These are phyloP conservation scores for Pulveroboletus sp. DNA, from an alignment of 768 basidiomycete genomes.

Conservation along the genomic window DNA sequence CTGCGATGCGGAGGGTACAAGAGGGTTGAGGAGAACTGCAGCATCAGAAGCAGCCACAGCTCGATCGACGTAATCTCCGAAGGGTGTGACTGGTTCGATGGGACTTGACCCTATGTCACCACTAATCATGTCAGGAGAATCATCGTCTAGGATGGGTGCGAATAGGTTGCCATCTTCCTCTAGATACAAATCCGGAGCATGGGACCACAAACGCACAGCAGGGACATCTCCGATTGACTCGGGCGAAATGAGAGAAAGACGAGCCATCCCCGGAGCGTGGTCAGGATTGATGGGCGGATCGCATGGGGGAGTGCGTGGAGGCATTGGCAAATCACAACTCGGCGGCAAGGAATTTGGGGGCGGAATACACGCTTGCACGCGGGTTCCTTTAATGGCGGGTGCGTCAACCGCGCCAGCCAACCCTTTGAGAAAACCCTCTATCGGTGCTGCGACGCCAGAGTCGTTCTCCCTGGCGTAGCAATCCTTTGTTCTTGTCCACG, in stretches of 20 bases:
- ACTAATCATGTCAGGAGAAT: slow-evolving; percentile 52
- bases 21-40: slow-evolving; percentile 22
- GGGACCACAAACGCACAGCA: slow-evolving; percentile 16
- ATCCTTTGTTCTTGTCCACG: slow-evolving; percentile 67
- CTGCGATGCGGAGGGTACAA: slow-evolving; percentile 15
- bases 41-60: slow-evolving; percentile 48
- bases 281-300: slow-evolving; percentile 19
- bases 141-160: slow-evolving; percentile 61
- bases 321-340: slow-evolving; percentile 13
- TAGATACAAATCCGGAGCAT: slow-evolving; percentile 14
- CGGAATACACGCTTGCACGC: slow-evolving; percentile 83
- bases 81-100: slow-evolving; percentile 70
- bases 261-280: background rate
- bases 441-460: slow-evolving; percentile 3
- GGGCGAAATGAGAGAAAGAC: slow-evolving; percentile 5
- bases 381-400: slow-evolving; percentile 79
- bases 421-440: slow-evolving; percentile 66
- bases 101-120: slow-evolving; percentile 64
- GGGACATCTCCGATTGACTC: slow-evolving; percentile 11
- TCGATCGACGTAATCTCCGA: slow-evolving; percentile 71
- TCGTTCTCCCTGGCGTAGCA: slow-evolving; percentile 66
- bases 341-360: slow-evolving; percentile 43
- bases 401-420: slow-evolving; percentile 76
- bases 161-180: slow-evolving; percentile 40
- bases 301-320: slow-evolving; percentile 26